phyloP scores from a whole-genome alignment of 169 alveolate species.

The Cryptosporidium ryanae region DNA sequence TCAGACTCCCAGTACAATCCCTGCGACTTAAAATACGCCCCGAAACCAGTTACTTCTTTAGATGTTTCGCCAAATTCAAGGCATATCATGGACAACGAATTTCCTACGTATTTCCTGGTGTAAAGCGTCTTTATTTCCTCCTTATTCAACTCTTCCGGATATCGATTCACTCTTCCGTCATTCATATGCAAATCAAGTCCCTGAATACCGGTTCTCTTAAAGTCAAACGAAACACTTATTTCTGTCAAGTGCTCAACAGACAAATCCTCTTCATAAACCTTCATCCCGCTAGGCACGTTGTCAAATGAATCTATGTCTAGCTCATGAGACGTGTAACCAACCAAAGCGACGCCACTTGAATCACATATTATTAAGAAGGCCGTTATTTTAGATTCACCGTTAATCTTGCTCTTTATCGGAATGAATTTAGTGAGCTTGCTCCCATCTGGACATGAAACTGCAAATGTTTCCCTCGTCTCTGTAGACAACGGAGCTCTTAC shows the following conservation, averaged over 20 bases:
- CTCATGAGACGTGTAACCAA: constrained; percentile 48
- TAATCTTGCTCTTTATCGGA: constrained; percentile 6
- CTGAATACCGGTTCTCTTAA: constrained; percentile 22
- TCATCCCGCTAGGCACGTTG: constrained; percentile 3
- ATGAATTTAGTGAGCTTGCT: constrained; percentile 33
- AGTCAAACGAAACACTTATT: constrained; percentile 45
- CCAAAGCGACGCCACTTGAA: constrained; percentile 26
- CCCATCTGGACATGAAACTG: constrained; percentile 46
- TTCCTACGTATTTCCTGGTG: constrained; percentile 33
- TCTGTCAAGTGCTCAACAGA: constrained; percentile 20
- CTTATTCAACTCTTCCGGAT: constrained; percentile 28
- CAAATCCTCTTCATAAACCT: constrained; percentile 14
- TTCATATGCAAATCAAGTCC: constrained; percentile 31
- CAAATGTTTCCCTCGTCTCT: constrained; percentile 38
- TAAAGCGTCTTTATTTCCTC: constrained; percentile 47
- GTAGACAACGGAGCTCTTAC: constrained; percentile 55
- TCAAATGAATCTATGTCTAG: background rate
- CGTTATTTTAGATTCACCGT: constrained; percentile 35
- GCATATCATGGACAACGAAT: constrained; percentile 51
- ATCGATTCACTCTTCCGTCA: constrained; percentile 55
- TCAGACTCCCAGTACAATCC: constrained; percentile 54
- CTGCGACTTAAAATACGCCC: constrained; percentile 62
- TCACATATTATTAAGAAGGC: constrained; percentile 41
- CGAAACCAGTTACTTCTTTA: constrained; percentile 58
- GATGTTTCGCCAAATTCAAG: constrained; percentile 42